Conservation (phyloP, 257 asterid genomes). For the Jaltomata sinuosa region DNA sequence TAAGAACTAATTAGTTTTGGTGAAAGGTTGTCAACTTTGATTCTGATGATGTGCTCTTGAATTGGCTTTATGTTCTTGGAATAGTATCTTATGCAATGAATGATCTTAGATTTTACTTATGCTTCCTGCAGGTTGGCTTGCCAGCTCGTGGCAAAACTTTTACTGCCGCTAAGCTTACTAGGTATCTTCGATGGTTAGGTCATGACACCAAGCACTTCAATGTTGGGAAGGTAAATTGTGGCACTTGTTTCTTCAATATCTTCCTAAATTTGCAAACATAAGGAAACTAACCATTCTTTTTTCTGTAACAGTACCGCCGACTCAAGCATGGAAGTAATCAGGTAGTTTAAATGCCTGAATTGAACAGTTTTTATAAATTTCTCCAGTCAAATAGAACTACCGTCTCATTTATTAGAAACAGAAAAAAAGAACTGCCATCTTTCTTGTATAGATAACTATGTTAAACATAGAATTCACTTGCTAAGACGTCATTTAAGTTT, state of each 20-base stretch:
- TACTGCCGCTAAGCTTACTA: slow-evolving; percentile 97
- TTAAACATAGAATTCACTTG: neutral
- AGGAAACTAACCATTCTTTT: neutral
- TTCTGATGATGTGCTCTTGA: neutral
- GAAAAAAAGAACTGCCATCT: neutral
- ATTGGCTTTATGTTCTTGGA: neutral
- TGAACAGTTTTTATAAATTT: neutral
- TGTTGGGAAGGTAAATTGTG: slow-evolving; percentile 78
- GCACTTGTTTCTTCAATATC: neutral
- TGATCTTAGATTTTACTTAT: neutral
- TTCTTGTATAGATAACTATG: neutral
- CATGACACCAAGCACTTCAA: slow-evolving; percentile 99
- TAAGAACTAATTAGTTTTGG: neutral
- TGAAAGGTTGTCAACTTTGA: neutral
- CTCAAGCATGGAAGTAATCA: slow-evolving; percentile 94
- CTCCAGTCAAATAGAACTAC: neutral
- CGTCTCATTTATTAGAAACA: neutral
- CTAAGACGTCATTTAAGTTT: neutral
- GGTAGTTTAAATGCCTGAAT: slow-evolving; percentile 34
- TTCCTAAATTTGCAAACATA: neutral
- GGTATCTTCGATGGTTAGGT: slow-evolving; percentile 99
- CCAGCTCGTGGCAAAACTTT: slow-evolving; percentile 99
- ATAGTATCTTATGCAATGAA: neutral
- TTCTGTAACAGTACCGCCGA: slow-evolving; percentile 75
- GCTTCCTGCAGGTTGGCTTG: slow-evolving; percentile 72